Conservation (phyloP, 2,329 filamentous ascomycete species). For the Periglandula ipomoeae region DNA sequence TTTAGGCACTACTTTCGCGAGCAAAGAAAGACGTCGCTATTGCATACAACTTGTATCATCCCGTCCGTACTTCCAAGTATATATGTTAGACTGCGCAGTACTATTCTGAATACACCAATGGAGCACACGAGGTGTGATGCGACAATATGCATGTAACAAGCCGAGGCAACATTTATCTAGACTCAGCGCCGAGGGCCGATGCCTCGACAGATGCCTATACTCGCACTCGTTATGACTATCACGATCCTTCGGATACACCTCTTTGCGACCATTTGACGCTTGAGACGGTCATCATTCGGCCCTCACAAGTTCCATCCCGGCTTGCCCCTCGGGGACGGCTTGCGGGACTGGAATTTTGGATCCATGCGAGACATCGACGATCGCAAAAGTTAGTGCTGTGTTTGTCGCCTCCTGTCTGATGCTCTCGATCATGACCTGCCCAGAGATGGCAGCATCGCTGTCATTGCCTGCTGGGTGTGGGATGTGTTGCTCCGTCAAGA, state of each 20-base stretch:
- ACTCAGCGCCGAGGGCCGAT: background rate
- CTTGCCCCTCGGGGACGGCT: background rate
- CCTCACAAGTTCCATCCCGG: background rate
- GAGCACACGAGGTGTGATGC: background rate
- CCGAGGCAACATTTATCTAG: background rate
- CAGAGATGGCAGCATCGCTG: background rate
- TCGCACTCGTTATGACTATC: background rate
- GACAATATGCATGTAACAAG: background rate
- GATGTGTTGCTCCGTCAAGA: conserved; percentile 2
- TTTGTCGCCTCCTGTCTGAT: background rate
- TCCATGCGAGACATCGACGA: background rate
- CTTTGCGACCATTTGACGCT: background rate
- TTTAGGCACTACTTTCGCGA: background rate
- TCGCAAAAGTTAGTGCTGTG: background rate
- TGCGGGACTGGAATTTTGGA: background rate
- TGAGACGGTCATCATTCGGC: background rate
- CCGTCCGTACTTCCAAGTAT: background rate
- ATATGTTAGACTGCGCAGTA: background rate
- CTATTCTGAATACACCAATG: background rate
- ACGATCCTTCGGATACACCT: background rate
- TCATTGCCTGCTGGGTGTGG: conserved; percentile 9
- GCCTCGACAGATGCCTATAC: background rate
- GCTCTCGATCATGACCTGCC: background rate
- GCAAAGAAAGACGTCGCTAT: background rate
- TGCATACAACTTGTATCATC: background rate